These are phyloP conservation scores for Cicer chorassanicum DNA, from an alignment of 306 rosid genomes.

Conservation along the genomic window DNA sequence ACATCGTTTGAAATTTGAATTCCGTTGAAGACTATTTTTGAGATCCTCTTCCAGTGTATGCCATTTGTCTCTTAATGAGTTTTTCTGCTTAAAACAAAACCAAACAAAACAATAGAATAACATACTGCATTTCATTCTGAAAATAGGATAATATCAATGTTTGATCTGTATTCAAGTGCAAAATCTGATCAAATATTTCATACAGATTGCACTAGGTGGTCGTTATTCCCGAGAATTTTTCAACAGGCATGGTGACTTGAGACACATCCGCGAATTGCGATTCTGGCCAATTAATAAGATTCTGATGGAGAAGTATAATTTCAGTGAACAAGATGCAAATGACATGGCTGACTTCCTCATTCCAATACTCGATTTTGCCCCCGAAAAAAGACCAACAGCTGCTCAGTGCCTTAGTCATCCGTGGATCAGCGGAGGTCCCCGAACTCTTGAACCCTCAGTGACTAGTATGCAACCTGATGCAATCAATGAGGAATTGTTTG, in stretches of 20 bases:
- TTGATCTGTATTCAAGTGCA: constrained; percentile 4
- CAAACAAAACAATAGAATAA: not conserved
- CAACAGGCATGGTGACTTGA: constrained; percentile 71
- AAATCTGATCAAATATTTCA: constrained; percentile 38
- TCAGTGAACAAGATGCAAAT: constrained; percentile 76
- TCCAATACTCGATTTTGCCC: constrained; percentile 76
- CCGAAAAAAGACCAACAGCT: constrained; percentile 81
- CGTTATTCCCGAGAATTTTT: constrained; percentile 82
- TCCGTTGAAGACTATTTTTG: constrained; percentile 12
- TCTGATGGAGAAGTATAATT: constrained; percentile 72
- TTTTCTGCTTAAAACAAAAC: not conserved
- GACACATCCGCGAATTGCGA: constrained; percentile 78
- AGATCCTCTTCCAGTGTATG: not conserved
- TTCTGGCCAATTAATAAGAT: constrained; percentile 85
- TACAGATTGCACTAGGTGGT: constrained; percentile 85
- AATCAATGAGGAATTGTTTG: constrained; percentile 39
- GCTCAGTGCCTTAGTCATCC: constrained; percentile 85
- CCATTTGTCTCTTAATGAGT: constrained; percentile 16
- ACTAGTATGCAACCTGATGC: constrained; percentile 31
- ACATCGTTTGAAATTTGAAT: constrained; percentile 1
- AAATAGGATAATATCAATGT: constrained; percentile 1
- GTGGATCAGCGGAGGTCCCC: constrained; percentile 75
- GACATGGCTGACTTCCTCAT: constrained; percentile 69
- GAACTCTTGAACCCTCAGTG: constrained; percentile 57
- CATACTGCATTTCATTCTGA: constrained; percentile 36